phyloP scores from a whole-genome alignment of 2,329 filamentous ascomycete genomes.

The Mycosphaerella sp. region DNA sequence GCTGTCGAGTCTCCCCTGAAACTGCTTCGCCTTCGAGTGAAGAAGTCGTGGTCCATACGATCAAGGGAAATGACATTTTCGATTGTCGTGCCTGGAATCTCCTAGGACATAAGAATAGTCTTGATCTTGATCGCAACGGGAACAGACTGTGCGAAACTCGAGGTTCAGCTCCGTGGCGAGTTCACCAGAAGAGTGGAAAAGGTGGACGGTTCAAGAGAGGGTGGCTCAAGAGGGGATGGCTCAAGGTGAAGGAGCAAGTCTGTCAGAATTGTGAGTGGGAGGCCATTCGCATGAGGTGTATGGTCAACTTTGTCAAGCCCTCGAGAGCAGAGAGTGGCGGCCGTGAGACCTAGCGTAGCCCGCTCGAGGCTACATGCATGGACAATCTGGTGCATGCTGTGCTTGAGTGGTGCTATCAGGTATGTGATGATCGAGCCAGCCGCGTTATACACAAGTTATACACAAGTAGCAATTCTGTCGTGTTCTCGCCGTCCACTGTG shows the following conservation, averaged over 20 bases:
- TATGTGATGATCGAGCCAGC: too few species aligned
- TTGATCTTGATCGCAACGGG: slow-evolving; percentile 6
- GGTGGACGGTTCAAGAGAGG: not conserved
- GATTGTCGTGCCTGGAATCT: not conserved
- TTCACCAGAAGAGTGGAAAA: too few species aligned
- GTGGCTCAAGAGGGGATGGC: not conserved
- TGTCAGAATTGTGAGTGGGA: not conserved
- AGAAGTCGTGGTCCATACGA: not conserved
- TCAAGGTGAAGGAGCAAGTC: not conserved
- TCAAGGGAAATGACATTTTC: not conserved
- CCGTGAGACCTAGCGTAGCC: too few species aligned
- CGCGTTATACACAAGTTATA: too few species aligned
- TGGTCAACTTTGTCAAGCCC: not conserved
- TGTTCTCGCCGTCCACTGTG: too few species aligned
- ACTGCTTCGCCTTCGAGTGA: not conserved
- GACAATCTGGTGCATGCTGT: too few species aligned
- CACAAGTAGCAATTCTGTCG: too few species aligned
- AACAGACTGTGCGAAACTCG: not conserved
- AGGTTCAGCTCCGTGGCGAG: not conserved
- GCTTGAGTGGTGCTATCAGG: too few species aligned
- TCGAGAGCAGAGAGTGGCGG: too few species aligned
- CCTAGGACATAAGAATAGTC: slow-evolving; percentile 1
- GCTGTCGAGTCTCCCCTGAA: not conserved
- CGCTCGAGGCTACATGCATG: too few species aligned
- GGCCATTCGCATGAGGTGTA: not conserved